These are phyloP conservation scores for Medakamo hakoo DNA, from an alignment of 139 green algal genomes.

Conservation along the genomic window DNA sequence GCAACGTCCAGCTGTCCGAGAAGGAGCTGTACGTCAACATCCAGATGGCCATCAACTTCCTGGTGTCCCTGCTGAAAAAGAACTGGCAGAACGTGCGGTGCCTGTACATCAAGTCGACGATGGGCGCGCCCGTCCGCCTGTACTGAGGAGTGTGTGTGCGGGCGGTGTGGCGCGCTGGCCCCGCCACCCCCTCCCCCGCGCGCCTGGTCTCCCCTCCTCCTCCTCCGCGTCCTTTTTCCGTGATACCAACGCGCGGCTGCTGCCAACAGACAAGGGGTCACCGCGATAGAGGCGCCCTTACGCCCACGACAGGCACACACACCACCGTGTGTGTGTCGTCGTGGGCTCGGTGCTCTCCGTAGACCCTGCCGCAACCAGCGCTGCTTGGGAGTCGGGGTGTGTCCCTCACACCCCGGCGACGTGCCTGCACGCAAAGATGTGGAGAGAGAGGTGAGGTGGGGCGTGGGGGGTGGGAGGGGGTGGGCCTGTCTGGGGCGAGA, in stretches of 20 bases:
- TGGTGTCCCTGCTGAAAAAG: constrained; percentile 99
- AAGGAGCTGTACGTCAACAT: constrained; percentile 73
- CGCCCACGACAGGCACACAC: too few species aligned
- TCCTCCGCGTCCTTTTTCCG: neutral
- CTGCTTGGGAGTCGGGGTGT: too few species aligned
- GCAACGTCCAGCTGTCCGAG: constrained; percentile 82
- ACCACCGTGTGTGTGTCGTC: too few species aligned
- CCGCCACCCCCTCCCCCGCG: too few species aligned
- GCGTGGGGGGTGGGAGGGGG: neutral
- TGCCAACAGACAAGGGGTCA: neutral
- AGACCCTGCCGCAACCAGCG: too few species aligned
- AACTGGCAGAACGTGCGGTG: constrained; percentile 99
- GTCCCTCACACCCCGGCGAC: too few species aligned
- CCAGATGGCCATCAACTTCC: constrained; percentile 89
- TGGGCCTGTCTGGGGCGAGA: too few species aligned
- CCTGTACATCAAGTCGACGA: constrained; percentile 93
- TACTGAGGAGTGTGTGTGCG: constrained; percentile 54
- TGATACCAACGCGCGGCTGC: neutral
- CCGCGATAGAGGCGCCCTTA: neutral
- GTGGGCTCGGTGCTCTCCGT: too few species aligned
- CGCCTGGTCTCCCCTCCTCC: neutral
- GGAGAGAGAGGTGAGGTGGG: neutral
- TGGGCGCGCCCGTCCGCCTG: constrained; percentile 86
- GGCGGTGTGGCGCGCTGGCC: too few species aligned
- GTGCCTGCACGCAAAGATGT: neutral